Conservation (phyloP, 73 alveolate species). For the Symbiodinium pilosum region DNA sequence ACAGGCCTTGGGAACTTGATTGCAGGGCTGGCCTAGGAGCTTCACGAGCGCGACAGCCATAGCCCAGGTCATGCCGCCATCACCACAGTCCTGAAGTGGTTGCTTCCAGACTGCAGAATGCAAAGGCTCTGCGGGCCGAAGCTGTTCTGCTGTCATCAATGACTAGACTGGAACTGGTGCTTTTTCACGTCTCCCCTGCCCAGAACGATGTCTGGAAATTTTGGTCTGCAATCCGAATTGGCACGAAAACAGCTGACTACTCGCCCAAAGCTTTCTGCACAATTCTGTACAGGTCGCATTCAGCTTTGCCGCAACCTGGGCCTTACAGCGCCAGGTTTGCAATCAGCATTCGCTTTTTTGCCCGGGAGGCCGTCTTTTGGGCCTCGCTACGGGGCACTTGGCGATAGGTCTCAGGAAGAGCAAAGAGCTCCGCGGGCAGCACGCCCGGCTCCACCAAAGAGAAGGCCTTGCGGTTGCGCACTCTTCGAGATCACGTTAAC, state of each 20-base stretch:
- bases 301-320: background rate
- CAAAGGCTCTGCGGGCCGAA: no score
- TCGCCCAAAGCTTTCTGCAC: no score
- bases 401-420: background rate
- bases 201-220: no score
- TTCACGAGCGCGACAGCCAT: constrained; percentile 33
- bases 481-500: background rate
- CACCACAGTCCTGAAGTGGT: constrained; percentile 60
- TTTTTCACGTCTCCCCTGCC: no score
- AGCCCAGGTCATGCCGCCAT: constrained; percentile 78
- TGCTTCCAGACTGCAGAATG: background rate
- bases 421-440: background rate
- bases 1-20: background rate
- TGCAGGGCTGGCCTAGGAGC: background rate
- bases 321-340: background rate
- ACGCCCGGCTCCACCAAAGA: background rate
- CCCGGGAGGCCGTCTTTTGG: background rate
- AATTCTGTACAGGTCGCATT: no score
- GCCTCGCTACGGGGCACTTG: background rate
- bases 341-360: background rate
- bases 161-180: no score
- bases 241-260: no score
- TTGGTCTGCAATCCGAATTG: no score
- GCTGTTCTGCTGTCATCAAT: no score
- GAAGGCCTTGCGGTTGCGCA: background rate